A percentile compares a stretch with the other conserved stretches of the same genome.
These are phyloP conservation scores for Starmerella gropengiesseri DNA, from an alignment of 805 yeast species.

Conservation along the genomic window DNA sequence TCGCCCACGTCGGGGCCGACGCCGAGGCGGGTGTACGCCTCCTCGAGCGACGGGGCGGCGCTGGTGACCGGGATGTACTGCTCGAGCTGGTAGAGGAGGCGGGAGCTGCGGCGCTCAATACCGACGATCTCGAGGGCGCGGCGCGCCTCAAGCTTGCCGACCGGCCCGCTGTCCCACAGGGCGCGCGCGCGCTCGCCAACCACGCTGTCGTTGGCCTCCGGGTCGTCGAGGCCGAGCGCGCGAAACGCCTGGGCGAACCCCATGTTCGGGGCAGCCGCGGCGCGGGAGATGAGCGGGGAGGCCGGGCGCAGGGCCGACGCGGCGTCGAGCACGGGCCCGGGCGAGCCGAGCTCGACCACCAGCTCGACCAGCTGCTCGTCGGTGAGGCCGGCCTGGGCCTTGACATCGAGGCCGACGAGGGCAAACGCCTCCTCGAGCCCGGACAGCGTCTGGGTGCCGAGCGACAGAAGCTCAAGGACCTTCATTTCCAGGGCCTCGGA, in stretches of 20 bases:
- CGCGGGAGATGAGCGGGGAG: slow-evolving; percentile 1
- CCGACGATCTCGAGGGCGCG: slow-evolving; percentile 6
- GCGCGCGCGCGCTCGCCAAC: background rate
- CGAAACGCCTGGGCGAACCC: background rate
- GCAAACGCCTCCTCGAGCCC: slow-evolving; percentile 37
- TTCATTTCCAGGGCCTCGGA: slow-evolving; percentile 37
- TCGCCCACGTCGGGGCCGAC: slow-evolving; percentile 45
- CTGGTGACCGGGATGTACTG: slow-evolving; percentile 29
- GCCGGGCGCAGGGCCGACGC: slow-evolving; percentile 7
- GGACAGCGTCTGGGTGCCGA: slow-evolving; percentile 43
- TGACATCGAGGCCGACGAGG: slow-evolving; percentile 28
- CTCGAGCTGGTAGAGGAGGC: background rate
- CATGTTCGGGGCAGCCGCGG: slow-evolving; percentile 2
- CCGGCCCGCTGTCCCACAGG: slow-evolving; percentile 3
- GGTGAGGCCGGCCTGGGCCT: slow-evolving; percentile 9
- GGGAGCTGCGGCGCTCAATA: slow-evolving; percentile 2
- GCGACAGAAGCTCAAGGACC: slow-evolving; percentile 39
- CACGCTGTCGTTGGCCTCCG: background rate
- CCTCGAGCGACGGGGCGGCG: slow-evolving; percentile 31
- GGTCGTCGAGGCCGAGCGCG: background rate
- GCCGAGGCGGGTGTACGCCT: slow-evolving; percentile 45
- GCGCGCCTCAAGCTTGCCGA: slow-evolving; percentile 6
- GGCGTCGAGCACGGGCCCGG: slow-evolving; percentile 6
- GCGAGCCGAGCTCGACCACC: slow-evolving; percentile 2
- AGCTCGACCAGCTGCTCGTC: slow-evolving; percentile 18